Base-by-base conservation (phyloP, 768 basidiomycete genomes). In the Leucocoprinus birnbaumii region DNA sequence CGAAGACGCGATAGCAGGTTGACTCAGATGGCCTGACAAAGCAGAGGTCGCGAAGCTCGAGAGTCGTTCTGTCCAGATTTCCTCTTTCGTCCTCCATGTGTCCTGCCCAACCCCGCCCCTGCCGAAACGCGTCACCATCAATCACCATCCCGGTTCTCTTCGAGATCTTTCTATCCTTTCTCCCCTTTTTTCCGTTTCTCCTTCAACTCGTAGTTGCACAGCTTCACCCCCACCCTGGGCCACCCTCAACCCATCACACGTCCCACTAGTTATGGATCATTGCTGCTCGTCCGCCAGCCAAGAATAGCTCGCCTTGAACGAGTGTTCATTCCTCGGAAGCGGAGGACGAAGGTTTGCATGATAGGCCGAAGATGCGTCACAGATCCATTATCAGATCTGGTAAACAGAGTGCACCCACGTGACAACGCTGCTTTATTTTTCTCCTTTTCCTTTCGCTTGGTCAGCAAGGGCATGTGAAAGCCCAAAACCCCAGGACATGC, bases 11-110 rank as follows among this genome's bases (percentile, higher is more conserved):
- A 60, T 45, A 53, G 31, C 43, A 25, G 38, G 21, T 64, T 67
- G 66, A 67, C 61, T 65, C 66, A 67, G 61, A 58, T 56, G 38
- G 14, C 48, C 57, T 65, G 57, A 65, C 66, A 65, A 67, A 67
- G 62, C 61, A 34, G n/a, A 38, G 38, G 11, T 13, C 8, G 16
- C 9, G 13, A 38, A 14, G 13, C 16, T 38, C 31, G 31, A 31
- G 31, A 31, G 31, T 11, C 11, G 31, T 11, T 31, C 31, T 5
- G 6, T 38, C 3, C 38, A 5, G 11, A 38, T 38, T 38, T n/a
- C 38, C 38, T 38, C 31, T 31, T 31, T 31, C 11, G 31, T 31
- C 31, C 31, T 31, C 31, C 31, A 31, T 31, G 31, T 31, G 31
- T 31, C 31, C 31, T 31, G 31, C 31, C 31, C 31, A 31, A 11